These are phyloP conservation scores for Epichloe elymi DNA, from an alignment of 2,329 filamentous ascomycete species.

Conservation along the genomic window DNA sequence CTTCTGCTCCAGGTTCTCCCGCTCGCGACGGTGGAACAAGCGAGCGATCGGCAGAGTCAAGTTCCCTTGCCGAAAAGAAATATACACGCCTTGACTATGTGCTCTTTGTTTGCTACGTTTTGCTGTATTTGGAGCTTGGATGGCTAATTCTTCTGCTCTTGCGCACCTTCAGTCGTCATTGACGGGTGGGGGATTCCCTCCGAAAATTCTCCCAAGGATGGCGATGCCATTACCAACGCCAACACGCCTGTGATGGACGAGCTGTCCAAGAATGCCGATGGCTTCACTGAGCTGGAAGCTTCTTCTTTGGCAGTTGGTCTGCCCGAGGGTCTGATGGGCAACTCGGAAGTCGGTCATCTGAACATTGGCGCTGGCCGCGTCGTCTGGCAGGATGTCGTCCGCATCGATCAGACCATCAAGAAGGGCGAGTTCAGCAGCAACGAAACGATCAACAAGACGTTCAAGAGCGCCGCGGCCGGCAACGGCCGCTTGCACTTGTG, in stretches of 20 bases:
- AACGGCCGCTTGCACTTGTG: constrained; percentile 88
- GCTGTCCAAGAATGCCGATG: constrained; percentile 69
- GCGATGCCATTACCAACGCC: constrained; percentile 90
- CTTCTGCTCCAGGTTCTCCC: constrained; percentile 3
- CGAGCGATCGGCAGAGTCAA: constrained; percentile 5
- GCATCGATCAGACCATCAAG: constrained; percentile 89
- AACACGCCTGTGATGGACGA: constrained; percentile 91
- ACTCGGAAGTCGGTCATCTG: constrained; percentile 95
- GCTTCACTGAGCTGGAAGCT: constrained; percentile 86
- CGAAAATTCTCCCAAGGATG: constrained; percentile 67
- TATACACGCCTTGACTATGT: constrained; percentile 21
- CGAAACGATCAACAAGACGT: constrained; percentile 61
- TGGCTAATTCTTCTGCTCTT: constrained; percentile 47
- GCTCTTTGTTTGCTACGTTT: constrained; percentile 35
- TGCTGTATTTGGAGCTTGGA: constrained; percentile 42
- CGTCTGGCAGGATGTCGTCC: constrained; percentile 96
- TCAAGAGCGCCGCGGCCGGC: constrained; percentile 69
- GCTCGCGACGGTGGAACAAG: constrained; percentile 2
- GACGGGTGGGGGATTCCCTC: constrained; percentile 93
- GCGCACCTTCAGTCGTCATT: constrained; percentile 67
- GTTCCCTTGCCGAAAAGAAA: not conserved
- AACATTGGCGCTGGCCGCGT: constrained; percentile 97
- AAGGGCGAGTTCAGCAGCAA: constrained; percentile 66
- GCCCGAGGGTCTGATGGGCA: constrained; percentile 95
- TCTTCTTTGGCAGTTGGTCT: constrained; percentile 92